phyloP scores from a whole-genome alignment of 2,329 filamentous ascomycete species.

The Decorospora gaudefroyi region DNA sequence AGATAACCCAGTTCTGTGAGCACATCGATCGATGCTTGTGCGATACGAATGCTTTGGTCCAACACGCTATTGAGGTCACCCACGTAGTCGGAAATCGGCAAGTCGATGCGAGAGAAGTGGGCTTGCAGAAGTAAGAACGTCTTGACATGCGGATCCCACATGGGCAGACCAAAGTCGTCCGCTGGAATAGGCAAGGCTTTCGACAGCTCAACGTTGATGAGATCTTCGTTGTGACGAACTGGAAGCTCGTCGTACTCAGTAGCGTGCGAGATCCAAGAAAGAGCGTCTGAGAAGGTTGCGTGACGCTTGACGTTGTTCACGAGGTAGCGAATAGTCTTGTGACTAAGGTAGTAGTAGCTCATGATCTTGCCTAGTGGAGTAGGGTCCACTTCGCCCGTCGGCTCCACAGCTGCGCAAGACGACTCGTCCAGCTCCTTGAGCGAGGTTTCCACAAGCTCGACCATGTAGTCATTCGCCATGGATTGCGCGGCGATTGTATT shows the following conservation, averaged over 20 bases:
- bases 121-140: conserved; percentile 92
- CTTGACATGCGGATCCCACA: conserved; percentile 99
- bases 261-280: conserved; percentile 91
- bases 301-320: conserved; percentile 73
- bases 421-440: conserved; percentile 81
- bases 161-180: conserved; percentile 70
- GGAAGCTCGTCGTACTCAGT: conserved; percentile 97
- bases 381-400: conserved; percentile 85
- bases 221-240: conserved; percentile 96
- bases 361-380: conserved; percentile 97
- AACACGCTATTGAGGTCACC: conserved; percentile 87
- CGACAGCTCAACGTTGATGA: conserved; percentile 91
- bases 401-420: conserved; percentile 78
- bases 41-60: conserved; percentile 94
- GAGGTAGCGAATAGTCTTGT: conserved; percentile 89
- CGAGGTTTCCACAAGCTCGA: conserved; percentile 86
- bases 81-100: conserved; percentile 96
- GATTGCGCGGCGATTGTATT: conserved; percentile 84
- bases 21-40: conserved; percentile 93
- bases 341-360: conserved; percentile 97
- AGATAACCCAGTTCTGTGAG: conserved; percentile 85
- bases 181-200: conserved; percentile 74
- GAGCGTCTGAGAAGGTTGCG: conserved; percentile 77
- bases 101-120: conserved; percentile 87
- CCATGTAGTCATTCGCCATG: conserved; percentile 91